These are phyloP conservation scores for Solanum hybrid DNA, from an alignment of 305 asterid genomes.

Conservation along the genomic window DNA sequence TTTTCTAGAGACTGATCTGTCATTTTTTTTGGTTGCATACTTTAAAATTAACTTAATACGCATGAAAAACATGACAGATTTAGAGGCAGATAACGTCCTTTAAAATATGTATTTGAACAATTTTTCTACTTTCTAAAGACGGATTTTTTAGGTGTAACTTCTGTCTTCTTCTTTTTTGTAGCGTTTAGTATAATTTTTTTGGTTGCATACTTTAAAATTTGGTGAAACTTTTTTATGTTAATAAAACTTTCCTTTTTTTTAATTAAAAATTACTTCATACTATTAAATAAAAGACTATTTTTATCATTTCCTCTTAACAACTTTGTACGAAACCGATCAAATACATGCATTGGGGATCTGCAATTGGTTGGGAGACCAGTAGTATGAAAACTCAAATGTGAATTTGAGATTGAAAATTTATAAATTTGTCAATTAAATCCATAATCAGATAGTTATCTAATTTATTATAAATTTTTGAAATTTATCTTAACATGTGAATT, in stretches of 20 bases:
- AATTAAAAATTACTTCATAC: too few relatives aligned
- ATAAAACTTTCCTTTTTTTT: not conserved
- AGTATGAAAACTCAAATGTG: not conserved
- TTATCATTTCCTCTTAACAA: not conserved
- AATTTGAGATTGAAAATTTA: not conserved
- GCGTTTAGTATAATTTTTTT: not conserved
- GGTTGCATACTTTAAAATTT: not conserved
- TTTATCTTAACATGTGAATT: not conserved
- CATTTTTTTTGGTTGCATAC: too few relatives aligned
- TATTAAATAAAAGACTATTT: not conserved
- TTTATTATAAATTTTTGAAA: not conserved
- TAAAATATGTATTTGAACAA: too few relatives aligned
- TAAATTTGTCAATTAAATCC: not conserved
- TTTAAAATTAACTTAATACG: too few relatives aligned
- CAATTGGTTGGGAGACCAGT: not conserved
- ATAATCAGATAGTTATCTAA: not conserved
- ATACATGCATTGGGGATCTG: not conserved
- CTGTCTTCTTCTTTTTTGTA: too few relatives aligned
- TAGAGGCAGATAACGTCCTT: not conserved
- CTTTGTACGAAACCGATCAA: not conserved
- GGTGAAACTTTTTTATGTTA: not conserved
- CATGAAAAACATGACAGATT: not conserved
- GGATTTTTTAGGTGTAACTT: not conserved
- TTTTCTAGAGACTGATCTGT: too few relatives aligned
- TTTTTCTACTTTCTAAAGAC: not conserved